Evolutionary conservation across 1,284 basidiomycete species (phyloP).

Genomic region (Pseudozyma sp.): DNA sequence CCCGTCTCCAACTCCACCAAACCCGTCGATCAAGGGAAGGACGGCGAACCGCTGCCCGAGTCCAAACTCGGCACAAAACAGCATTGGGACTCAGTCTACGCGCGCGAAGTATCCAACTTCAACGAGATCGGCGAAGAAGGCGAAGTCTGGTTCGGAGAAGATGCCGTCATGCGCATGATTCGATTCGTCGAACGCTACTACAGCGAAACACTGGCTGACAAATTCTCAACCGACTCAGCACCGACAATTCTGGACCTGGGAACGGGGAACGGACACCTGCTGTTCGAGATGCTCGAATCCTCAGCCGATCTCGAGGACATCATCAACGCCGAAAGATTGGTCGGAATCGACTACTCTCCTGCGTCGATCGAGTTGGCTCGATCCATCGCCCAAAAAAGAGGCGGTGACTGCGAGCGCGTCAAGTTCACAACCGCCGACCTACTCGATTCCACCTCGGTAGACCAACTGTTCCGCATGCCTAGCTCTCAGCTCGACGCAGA

Average conservation of each 20-base stretch:
- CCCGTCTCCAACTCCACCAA: slow-evolving; percentile 4
- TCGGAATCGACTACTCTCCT: slow-evolving; percentile 85
- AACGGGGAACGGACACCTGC: slow-evolving; percentile 84
- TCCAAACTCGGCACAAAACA: slow-evolving; percentile 79
- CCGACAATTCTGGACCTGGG: slow-evolving; percentile 73
- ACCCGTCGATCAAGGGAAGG: background rate
- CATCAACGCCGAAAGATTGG: slow-evolving; percentile 73
- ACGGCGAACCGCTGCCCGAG: slow-evolving; percentile 55
- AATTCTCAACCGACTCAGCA: background rate
- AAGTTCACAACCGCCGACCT: slow-evolving; percentile 67
- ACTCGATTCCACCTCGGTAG: slow-evolving; percentile 40
- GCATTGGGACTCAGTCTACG: slow-evolving; percentile 65
- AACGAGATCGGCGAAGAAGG: slow-evolving; percentile 86
- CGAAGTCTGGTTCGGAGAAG: slow-evolving; percentile 89
- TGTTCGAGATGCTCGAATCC: slow-evolving; percentile 75
- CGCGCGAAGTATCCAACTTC: slow-evolving; percentile 79
- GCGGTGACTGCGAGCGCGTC: slow-evolving; percentile 55
- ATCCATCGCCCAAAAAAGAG: slow-evolving; percentile 54
- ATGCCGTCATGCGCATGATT: slow-evolving; percentile 83
- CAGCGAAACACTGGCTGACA: slow-evolving; percentile 17
- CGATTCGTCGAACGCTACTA: slow-evolving; percentile 45
- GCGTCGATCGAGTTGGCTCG: slow-evolving; percentile 74
- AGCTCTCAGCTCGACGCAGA: background rate
- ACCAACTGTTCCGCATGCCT: slow-evolving; percentile 11
- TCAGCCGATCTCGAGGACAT: slow-evolving; percentile 73